Evolutionary conservation across 2,329 filamentous ascomycete genomes (phyloP).

Genomic region (Aspergillus carbonarius): DNA sequence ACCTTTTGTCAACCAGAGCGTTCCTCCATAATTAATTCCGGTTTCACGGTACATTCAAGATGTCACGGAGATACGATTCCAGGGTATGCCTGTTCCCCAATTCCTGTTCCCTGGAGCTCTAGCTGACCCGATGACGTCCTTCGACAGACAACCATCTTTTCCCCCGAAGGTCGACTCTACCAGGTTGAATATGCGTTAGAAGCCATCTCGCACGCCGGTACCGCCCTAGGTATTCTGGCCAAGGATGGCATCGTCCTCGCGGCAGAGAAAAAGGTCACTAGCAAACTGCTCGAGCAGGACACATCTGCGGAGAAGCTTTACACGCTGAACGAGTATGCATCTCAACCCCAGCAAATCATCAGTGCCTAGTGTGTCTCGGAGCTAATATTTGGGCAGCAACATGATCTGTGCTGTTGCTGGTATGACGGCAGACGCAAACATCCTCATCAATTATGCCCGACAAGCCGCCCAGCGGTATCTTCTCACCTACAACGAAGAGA

Average conservation of each 20-base stretch:
- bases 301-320: slow-evolving; percentile 99
- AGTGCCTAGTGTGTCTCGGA: neutral
- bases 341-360: neutral
- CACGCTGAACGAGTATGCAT: slow-evolving; percentile 91
- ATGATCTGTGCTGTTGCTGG: slow-evolving; percentile 99
- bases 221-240: slow-evolving; percentile 91
- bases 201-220: slow-evolving; percentile 97
- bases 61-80: slow-evolving; percentile 98
- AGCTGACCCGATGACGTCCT: slow-evolving; percentile 37
- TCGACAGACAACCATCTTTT: slow-evolving; percentile 95
- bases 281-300: slow-evolving; percentile 98
- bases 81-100: slow-evolving; percentile 62
- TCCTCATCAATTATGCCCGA: slow-evolving; percentile 99
- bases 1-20: neutral
- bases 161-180: slow-evolving; percentile 95
- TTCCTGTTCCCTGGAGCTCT: slow-evolving; percentile 29
- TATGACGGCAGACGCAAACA: slow-evolving; percentile 99
- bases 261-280: slow-evolving; percentile 97
- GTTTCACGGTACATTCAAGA: slow-evolving; percentile 48
- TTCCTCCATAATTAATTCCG: slow-evolving; percentile 11
- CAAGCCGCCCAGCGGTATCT: slow-evolving; percentile 97
- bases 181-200: slow-evolving; percentile 99
- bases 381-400: slow-evolving; percentile 63
- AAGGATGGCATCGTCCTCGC: slow-evolving; percentile 98
- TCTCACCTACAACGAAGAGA: slow-evolving; percentile 99